Conservation (phyloP, 1,284 basidiomycete species). For the Singerocomus inundabilis region DNA sequence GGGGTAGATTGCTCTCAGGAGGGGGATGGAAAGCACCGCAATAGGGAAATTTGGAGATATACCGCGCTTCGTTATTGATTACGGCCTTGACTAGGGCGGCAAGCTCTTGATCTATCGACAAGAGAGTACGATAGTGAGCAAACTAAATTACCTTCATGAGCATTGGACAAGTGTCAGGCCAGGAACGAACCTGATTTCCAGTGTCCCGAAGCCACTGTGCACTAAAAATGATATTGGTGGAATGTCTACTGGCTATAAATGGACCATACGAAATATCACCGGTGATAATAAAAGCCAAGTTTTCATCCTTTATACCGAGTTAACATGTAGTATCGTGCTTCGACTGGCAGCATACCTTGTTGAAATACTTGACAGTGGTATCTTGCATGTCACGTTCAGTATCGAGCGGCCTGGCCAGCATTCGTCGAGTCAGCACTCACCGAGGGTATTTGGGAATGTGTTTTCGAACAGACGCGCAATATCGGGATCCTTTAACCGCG, state of each 20-base stretch:
- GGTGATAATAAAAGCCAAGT: conserved; percentile 74
- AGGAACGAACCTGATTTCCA: conserved; percentile 60
- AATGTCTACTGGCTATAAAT: neutral
- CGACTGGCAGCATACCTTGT: conserved; percentile 39
- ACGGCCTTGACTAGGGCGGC: conserved; percentile 68
- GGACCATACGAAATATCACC: conserved; percentile 72
- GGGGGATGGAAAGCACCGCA: conserved; percentile 78
- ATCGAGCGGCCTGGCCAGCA: neutral
- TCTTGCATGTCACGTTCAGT: conserved; percentile 39
- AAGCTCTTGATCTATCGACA: conserved; percentile 55
- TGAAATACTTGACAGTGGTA: conserved; percentile 74
- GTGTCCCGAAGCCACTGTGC: conserved; percentile 75
- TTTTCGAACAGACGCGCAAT: conserved; percentile 74
- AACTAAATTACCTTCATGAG: conserved; percentile 43
- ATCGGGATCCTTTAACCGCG: conserved; percentile 68
- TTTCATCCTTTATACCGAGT: conserved; percentile 44
- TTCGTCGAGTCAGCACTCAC: conserved; percentile 34
- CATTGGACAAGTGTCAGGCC: neutral
- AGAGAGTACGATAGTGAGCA: conserved; percentile 61
- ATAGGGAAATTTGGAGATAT: conserved; percentile 70
- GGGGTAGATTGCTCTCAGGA: conserved; percentile 61
- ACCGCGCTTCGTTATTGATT: conserved; percentile 75
- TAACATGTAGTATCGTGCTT: neutral
- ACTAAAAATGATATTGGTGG: conserved; percentile 32
- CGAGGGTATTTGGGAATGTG: conserved; percentile 74